Percentiles rank a stretch among this genome's conserved stretches.
phyloP scores from a whole-genome alignment of 176 grass and related monocot genomes.

The Triticum urartu region DNA sequence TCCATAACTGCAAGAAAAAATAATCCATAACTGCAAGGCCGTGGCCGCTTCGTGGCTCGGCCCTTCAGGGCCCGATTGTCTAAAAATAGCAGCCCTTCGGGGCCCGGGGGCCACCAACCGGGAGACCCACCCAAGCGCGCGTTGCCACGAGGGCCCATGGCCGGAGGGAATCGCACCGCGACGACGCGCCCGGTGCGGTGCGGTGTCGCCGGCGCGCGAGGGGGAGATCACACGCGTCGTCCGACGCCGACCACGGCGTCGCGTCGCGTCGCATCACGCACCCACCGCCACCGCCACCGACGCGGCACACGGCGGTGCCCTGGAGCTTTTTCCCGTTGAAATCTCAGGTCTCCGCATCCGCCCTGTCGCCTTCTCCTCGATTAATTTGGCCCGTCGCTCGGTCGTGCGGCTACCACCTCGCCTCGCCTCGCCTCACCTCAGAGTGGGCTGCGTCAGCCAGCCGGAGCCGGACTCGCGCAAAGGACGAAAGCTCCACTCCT shows the following conservation, averaged over 20 bases:
- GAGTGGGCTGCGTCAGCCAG: neutral
- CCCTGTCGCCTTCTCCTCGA: neutral
- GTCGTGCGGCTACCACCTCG: neutral
- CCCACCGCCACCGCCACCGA: neutral
- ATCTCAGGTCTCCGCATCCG: neutral
- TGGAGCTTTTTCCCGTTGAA: neutral
- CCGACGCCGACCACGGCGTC: neutral
- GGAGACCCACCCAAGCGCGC: neutral
- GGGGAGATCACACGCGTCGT: neutral
- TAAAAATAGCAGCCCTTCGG: neutral
- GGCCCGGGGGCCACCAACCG: neutral
- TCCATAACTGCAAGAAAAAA: no score
- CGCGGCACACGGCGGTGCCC: neutral
- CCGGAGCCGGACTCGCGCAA: neutral
- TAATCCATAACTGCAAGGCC: neutral
- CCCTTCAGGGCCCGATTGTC: no score
- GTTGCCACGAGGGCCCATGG: neutral
- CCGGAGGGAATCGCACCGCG: neutral
- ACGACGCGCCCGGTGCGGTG: neutral
- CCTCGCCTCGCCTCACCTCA: neutral
- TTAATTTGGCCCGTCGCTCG: slow-evolving; percentile 10
- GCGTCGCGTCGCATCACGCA: neutral
- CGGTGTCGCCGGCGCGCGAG: slow-evolving; percentile 4
- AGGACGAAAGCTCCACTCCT: neutral
- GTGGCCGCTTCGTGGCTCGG: neutral